Percentiles rank a stretch among this genome's conserved stretches.
Conservation (phyloP, 1,139 yeast species). For the Protomyces pachydermus region DNA sequence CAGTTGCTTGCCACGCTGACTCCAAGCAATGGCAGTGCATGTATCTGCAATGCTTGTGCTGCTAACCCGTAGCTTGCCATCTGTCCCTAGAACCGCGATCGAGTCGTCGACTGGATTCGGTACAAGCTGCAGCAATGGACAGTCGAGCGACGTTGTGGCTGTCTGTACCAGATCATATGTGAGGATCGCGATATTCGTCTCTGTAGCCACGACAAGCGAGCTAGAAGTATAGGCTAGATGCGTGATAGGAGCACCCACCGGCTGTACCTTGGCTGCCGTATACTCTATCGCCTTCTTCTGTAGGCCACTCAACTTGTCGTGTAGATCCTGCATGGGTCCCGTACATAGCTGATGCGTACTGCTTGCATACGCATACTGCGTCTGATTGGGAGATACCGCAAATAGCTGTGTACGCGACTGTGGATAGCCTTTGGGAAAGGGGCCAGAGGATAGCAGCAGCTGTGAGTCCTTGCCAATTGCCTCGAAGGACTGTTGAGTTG, state of each 20-base stretch:
- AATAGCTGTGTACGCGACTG: conserved; percentile 4
- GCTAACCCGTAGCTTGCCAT: conserved; percentile 30
- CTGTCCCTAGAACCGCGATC: conserved; percentile 34
- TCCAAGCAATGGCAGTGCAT: conserved; percentile 38
- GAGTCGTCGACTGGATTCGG: conserved; percentile 29
- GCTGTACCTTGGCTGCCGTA: not conserved
- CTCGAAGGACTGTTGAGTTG: conserved; percentile 3
- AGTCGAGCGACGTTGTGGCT: not conserved
- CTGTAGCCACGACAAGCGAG: conserved; percentile 1
- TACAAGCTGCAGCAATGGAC: conserved; percentile 14
- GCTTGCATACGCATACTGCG: conserved; percentile 1
- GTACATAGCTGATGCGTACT: not conserved
- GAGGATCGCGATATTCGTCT: conserved; percentile 27
- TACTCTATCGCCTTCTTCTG: not conserved
- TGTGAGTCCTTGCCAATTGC: conserved; percentile 6
- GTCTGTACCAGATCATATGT: conserved; percentile 16
- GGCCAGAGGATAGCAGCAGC: not conserved
- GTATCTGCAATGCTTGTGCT: conserved; percentile 30
- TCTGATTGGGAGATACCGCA: not conserved
- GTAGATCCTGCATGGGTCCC: not conserved
- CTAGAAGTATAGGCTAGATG: not conserved
- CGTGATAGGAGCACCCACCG: not conserved
- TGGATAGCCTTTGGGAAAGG: conserved; percentile 1
- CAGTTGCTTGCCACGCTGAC: conserved; percentile 40
- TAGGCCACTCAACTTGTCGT: not conserved